Evolutionary conservation across 2,329 filamentous ascomycete species (phyloP).

Genomic region (Fusarium sororula): DNA sequence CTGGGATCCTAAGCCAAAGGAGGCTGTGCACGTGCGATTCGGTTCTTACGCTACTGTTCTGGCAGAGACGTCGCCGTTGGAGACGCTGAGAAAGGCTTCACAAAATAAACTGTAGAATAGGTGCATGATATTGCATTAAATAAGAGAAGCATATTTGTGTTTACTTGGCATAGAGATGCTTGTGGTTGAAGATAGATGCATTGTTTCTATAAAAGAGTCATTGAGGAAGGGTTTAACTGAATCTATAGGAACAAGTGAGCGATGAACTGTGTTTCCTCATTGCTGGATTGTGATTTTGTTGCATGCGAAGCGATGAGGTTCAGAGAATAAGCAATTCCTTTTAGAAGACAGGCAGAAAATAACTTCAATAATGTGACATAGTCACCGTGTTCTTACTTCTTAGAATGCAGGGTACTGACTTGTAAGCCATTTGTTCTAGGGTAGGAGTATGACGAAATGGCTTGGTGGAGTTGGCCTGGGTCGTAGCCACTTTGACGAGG

Average conservation of each 20-base stretch:
- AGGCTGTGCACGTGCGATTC: constrained; percentile 20
- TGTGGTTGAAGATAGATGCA: accelerated
- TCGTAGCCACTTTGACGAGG: not conserved
- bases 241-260: not conserved
- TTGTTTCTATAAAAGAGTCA: too few species aligned
- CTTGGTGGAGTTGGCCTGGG: not conserved
- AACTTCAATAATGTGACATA: too few species aligned
- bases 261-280: too few species aligned
- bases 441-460: not conserved
- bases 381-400: not conserved
- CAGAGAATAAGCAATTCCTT: accelerated
- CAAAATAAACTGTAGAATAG: not conserved
- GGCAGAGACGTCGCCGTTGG: constrained; percentile 1
- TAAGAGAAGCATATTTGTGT: too few species aligned
- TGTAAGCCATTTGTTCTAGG: not conserved
- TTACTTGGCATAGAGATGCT: accelerated
- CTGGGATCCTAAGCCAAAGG: constrained; percentile 24
- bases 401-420: not conserved
- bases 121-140: not conserved
- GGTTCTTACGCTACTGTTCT: constrained; percentile 18
- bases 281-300: too few species aligned
- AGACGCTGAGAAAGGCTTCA: not conserved
- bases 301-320: too few species aligned
- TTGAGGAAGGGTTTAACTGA: too few species aligned
- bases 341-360: not conserved